Evolutionary conservation across 2,329 filamentous ascomycete species (phyloP).

Genomic region (Penicillium sp.): DNA sequence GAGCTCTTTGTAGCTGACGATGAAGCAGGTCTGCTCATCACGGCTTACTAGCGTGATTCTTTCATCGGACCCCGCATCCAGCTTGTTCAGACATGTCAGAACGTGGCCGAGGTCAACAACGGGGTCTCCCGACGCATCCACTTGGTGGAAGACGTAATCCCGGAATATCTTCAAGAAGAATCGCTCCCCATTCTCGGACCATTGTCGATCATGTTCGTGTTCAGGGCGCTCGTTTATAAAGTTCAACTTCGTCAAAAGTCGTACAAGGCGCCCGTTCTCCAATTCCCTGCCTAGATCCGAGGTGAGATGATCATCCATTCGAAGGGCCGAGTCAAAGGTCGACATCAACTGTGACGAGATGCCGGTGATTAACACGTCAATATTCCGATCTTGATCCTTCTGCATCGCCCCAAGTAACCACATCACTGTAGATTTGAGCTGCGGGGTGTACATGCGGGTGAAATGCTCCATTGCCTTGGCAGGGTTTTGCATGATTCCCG

Average conservation of each 20-base stretch:
- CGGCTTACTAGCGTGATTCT: slow-evolving; percentile 83
- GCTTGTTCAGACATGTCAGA: slow-evolving; percentile 82
- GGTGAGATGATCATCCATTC: slow-evolving; percentile 75
- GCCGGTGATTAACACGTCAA: slow-evolving; percentile 77
- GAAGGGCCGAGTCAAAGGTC: slow-evolving; percentile 78
- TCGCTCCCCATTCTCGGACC: slow-evolving; percentile 91
- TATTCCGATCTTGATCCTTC: slow-evolving; percentile 66
- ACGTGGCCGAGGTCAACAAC: slow-evolving; percentile 89
- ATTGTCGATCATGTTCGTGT: slow-evolving; percentile 74
- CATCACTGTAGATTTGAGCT: slow-evolving; percentile 76
- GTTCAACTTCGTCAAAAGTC: slow-evolving; percentile 81
- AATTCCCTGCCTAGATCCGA: slow-evolving; percentile 78
- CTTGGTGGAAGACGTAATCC: slow-evolving; percentile 96
- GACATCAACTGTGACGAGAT: slow-evolving; percentile 79
- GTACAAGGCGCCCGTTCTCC: slow-evolving; percentile 85
- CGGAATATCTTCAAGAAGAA: slow-evolving; percentile 94
- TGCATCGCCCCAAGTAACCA: slow-evolving; percentile 78
- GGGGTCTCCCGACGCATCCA: slow-evolving; percentile 81
- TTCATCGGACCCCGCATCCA: slow-evolving; percentile 89
- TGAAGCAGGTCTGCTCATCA: slow-evolving; percentile 86
- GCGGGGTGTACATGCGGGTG: slow-evolving; percentile 74
- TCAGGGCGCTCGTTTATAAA: slow-evolving; percentile 90
- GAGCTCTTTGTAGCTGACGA: slow-evolving; percentile 89
- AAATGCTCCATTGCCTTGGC: slow-evolving; percentile 77
- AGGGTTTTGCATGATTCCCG: slow-evolving; percentile 64